Evolutionary conservation across 2,329 filamentous ascomycete species (phyloP), one percentile per base, ranked within the genome.

Genomic region (Nemania serpens): DNA sequence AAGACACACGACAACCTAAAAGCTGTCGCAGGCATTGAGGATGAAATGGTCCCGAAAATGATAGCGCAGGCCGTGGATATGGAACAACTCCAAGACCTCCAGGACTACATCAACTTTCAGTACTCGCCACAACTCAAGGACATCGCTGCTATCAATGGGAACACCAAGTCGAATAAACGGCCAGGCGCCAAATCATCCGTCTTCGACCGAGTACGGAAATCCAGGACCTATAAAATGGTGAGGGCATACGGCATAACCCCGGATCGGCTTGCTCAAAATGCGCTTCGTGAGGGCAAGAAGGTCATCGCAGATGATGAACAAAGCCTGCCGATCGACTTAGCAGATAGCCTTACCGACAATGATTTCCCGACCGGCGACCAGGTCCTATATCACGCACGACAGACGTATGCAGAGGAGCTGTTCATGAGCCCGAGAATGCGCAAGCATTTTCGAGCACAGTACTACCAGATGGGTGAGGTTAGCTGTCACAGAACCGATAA

Each of bases 91-190:
- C 95, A 99, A 73, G 95, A 99, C 75, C 78, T 99, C 20, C 94
- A 98, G 73, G 95, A 99, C 71, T 98, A 98, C 70, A 81, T 98
- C 55, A 93, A 98, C 72, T 99, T 99, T 76, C 90, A 93, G 71
- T 98, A 98, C 70, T 87, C 91, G 4, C 81, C 87, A 2, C 88
- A 96, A 73, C 81, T 98, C 50, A 94, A 91, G 73, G 93, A 98
- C 65, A 77, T 96, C 49, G 85, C 88, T 13, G 79, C 86, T 17
- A 82, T 87, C 62, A 82, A 87, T 42, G 81, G 84, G 13, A 86
- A 86, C 56, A 77, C 82, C 10, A 89, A 89, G 62, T 85, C 88
- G 55, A 84, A 83, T 3, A 93, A 93, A 72, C 89, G 93, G 33
- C 92, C 95, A 5, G 90, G 93, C n/a, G 89, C 89, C 53, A 90